phyloP scores from a whole-genome alignment of 116 monocot genomes.

The Dioscorea cayenensis region DNA sequence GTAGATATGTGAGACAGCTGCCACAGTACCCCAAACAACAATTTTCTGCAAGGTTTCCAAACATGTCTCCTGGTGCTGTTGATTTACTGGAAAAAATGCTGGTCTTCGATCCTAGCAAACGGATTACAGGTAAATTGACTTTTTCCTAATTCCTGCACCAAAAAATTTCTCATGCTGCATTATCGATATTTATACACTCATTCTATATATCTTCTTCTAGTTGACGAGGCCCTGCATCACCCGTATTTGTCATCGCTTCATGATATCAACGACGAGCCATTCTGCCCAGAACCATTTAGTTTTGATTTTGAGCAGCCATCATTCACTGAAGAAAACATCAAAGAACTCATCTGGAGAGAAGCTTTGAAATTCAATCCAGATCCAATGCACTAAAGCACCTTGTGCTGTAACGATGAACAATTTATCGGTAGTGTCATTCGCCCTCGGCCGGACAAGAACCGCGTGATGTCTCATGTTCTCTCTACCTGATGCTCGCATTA shows the following conservation, averaged over 20 bases:
- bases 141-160: neutral
- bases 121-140: slow-evolving; percentile 61
- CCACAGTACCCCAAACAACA: slow-evolving; percentile 76
- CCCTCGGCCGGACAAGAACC: neutral
- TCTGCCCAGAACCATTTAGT: slow-evolving; percentile 49
- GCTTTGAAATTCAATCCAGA: slow-evolving; percentile 66
- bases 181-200: too few relatives aligned
- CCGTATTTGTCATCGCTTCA: slow-evolving; percentile 79
- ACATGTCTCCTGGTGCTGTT: slow-evolving; percentile 70
- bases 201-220: slow-evolving; percentile 25
- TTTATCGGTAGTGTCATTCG: too few relatives aligned
- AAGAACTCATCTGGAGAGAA: slow-evolving; percentile 71
- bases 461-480: neutral
- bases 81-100: slow-evolving; percentile 97
- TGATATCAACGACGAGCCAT: slow-evolving; percentile 74
- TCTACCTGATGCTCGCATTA: neutral
- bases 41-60: slow-evolving; percentile 65
- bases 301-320: slow-evolving; percentile 87
- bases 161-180: too few relatives aligned
- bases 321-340: slow-evolving; percentile 72
- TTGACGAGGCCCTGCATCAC: slow-evolving; percentile 74
- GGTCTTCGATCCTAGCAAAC: slow-evolving; percentile 86
- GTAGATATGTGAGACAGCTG: slow-evolving; percentile 87
- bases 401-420: neutral
- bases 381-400: slow-evolving; percentile 22